phyloP scores from a whole-genome alignment of 108 stramenopile genomes.

The Pseudonitzschia pungens region DNA sequence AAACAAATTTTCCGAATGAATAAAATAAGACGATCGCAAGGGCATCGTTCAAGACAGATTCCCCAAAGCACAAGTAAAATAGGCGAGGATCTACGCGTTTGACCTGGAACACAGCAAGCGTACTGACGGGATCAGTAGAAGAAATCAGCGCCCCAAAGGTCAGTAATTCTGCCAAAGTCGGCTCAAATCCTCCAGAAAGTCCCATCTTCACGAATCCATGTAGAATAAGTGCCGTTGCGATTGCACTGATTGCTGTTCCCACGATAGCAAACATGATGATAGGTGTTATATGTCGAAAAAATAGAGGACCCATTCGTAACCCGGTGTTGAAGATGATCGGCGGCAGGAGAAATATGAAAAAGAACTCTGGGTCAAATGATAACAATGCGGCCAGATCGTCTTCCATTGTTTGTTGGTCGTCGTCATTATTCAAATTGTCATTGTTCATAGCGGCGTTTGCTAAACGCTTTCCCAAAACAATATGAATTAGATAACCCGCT shows the following conservation, averaged over 20 bases:
- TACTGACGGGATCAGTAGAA: conserved; percentile 87
- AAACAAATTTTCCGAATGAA: conserved; percentile 60
- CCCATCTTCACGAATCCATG: conserved; percentile 33
- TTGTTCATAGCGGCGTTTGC: background rate
- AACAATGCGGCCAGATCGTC: conserved; percentile 41
- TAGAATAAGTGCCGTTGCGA: conserved; percentile 57
- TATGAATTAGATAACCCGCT: conserved; percentile 48
- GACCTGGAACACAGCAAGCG: conserved; percentile 78
- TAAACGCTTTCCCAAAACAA: conserved; percentile 18
- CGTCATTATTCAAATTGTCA: conserved; percentile 9
- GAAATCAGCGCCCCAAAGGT: conserved; percentile 82
- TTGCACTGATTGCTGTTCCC: conserved; percentile 68
- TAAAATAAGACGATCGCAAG: conserved; percentile 79
- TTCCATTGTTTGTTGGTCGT: conserved; percentile 18
- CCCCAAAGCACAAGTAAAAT: conserved; percentile 90
- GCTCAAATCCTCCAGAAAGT: conserved; percentile 36
- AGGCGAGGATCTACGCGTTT: conserved; percentile 81
- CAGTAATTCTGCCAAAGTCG: conserved; percentile 60
- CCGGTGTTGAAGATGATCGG: conserved; percentile 91
- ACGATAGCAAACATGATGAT: conserved; percentile 65
- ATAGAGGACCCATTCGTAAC: conserved; percentile 51
- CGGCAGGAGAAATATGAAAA: conserved; percentile 81
- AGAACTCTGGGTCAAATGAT: conserved; percentile 63
- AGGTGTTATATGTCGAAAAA: conserved; percentile 64
- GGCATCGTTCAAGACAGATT: conserved; percentile 87